Evolutionary conservation across 2,329 filamentous ascomycete genomes (phyloP).

Genomic region (Diaporthe eres): DNA sequence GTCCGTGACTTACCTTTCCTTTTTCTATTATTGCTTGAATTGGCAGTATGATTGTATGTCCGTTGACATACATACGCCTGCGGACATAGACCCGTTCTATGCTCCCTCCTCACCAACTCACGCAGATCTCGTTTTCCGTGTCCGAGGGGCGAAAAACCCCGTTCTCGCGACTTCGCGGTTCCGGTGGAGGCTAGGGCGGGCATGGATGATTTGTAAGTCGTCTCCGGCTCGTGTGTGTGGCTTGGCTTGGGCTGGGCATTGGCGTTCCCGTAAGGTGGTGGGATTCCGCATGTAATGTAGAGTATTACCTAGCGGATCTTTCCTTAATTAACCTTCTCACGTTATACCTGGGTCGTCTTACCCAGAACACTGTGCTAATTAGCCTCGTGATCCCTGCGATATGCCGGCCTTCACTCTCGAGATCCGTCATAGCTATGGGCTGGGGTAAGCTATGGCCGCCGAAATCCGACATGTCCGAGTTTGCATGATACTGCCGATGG

Average conservation of each 20-base stretch:
- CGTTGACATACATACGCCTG: neutral
- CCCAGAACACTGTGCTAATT: neutral
- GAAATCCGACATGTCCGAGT: conserved; percentile 24
- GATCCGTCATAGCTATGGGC: neutral
- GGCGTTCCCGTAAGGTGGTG: neutral
- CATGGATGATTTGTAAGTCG: conserved; percentile 18
- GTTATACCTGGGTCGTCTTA: neutral
- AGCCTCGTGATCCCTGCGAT: neutral
- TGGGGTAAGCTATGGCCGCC: neutral
- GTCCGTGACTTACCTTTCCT: neutral
- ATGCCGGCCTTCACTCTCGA: neutral
- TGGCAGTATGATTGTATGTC: neutral
- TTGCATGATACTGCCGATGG: neutral
- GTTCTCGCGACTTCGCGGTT: conserved; percentile 5
- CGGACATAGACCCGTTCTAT: neutral
- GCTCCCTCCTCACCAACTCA: too few species aligned
- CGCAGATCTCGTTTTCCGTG: neutral
- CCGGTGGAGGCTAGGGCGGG: neutral
- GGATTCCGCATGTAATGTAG: neutral
- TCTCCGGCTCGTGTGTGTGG: neutral
- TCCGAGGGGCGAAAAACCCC: neutral
- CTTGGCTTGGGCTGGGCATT: neutral
- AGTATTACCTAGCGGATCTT: too few species aligned
- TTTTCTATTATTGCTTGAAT: too few species aligned
- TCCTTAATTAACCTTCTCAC: neutral